Conservation (phyloP, 2,329 filamentous ascomycete genomes). For the Sporothrix brunneoviolacea region DNA sequence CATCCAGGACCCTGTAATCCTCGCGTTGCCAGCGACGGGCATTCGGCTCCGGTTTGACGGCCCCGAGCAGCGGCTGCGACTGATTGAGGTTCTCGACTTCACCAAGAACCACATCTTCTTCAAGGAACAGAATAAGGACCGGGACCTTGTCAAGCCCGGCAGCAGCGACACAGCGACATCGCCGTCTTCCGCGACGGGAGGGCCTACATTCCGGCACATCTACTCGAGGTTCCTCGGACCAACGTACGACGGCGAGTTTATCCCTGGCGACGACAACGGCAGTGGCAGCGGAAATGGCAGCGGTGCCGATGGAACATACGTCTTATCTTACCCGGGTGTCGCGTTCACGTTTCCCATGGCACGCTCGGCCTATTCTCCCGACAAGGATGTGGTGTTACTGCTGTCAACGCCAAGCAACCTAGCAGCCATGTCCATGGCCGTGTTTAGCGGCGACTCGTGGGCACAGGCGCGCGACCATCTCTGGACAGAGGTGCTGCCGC, state of each 20-base stretch:
- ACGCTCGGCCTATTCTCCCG: constrained; percentile 64
- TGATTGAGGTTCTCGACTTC: constrained; percentile 90
- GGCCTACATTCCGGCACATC: constrained; percentile 79
- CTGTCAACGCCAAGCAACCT: constrained; percentile 72
- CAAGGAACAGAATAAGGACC: constrained; percentile 57
- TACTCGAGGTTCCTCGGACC: constrained; percentile 92
- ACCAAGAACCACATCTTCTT: constrained; percentile 77
- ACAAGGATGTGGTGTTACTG: constrained; percentile 77
- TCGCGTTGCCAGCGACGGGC: constrained; percentile 77
- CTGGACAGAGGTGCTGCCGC: constrained; percentile 68
- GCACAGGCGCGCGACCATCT: constrained; percentile 69
- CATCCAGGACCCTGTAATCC: constrained; percentile 64
- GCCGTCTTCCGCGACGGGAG: constrained; percentile 25
- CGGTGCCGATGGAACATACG: constrained; percentile 64
- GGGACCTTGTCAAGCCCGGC: constrained; percentile 65
- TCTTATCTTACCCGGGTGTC: constrained; percentile 89
- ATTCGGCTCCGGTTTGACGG: constrained; percentile 89
- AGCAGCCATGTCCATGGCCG: constrained; percentile 76
- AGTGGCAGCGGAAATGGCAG: constrained; percentile 34
- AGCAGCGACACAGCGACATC: constrained; percentile 17
- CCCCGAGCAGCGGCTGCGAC: constrained; percentile 78
- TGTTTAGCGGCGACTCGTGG: constrained; percentile 90
- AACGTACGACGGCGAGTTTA: constrained; percentile 89
- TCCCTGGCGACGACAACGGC: constrained; percentile 45
- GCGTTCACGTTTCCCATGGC: constrained; percentile 85